Conservation (phyloP, 495 filamentous ascomycete species). For the Hypoxylon crocopeplum region DNA sequence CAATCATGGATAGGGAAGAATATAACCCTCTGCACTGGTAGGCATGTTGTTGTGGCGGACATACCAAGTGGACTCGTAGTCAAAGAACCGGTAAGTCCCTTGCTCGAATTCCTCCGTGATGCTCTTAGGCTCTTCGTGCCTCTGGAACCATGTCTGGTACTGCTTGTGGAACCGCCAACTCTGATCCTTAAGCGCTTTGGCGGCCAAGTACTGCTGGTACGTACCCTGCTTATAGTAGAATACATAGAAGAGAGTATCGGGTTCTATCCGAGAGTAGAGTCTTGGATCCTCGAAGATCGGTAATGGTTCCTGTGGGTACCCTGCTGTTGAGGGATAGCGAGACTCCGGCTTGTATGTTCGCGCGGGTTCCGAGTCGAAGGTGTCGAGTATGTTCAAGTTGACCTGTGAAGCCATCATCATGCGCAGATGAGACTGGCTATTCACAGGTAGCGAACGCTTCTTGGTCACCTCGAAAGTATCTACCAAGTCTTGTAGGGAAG, state of each 20-base stretch:
- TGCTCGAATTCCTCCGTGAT: conserved; percentile 99
- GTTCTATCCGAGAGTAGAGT: conserved; percentile 87
- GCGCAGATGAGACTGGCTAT: conserved; percentile 69
- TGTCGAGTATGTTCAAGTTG: conserved; percentile 67
- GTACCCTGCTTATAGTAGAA: conserved; percentile 98
- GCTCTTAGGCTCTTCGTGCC: conserved; percentile 96
- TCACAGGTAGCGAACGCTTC: conserved; percentile 62
- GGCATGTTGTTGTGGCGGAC: conserved; percentile 45
- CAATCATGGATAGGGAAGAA: too few relatives aligned
- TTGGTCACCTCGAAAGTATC: conserved; percentile 89
- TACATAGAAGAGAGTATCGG: conserved; percentile 96
- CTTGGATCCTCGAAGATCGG: conserved; percentile 88
- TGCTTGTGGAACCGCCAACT: conserved; percentile 99
- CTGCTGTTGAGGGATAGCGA: conserved; percentile 67
- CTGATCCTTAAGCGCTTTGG: conserved; percentile 92
- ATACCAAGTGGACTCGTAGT: conserved; percentile 99
- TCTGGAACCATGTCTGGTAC: conserved; percentile 99
- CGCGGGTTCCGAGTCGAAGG: conserved; percentile 80
- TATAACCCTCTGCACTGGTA: too few relatives aligned
- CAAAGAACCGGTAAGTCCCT: conserved; percentile 98
- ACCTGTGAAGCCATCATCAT: conserved; percentile 75
- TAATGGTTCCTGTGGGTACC: conserved; percentile 92
- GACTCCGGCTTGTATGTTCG: conserved; percentile 82
- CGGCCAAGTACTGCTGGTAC: conserved; percentile 95
- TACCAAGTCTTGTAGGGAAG: conserved; percentile 85